Percentiles rank a stretch among this genome's conserved stretches.
phyloP scores from a whole-genome alignment of 2,329 filamentous ascomycete genomes.

The Penicillium hordei region DNA sequence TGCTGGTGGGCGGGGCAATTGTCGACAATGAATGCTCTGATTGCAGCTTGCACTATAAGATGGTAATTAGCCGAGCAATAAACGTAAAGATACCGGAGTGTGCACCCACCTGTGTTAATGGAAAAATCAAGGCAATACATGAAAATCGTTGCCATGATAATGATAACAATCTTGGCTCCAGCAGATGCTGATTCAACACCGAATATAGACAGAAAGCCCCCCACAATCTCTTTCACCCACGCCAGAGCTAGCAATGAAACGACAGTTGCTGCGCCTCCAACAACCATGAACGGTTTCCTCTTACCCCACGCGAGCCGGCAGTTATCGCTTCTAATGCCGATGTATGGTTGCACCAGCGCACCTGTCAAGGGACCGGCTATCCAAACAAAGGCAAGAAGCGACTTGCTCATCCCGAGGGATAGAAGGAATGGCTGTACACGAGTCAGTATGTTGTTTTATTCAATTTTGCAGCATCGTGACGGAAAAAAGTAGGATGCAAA shows the following conservation, averaged over 20 bases:
- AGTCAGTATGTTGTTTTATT: background rate
- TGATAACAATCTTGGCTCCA: constrained; percentile 64
- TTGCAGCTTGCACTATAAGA: constrained; percentile 70
- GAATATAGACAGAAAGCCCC: constrained; percentile 66
- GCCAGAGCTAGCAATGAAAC: constrained; percentile 67
- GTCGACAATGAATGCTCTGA: constrained; percentile 75
- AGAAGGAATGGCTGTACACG: constrained; percentile 65
- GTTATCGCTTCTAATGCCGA: constrained; percentile 78
- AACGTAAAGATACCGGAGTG: background rate
- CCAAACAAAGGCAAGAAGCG: constrained; percentile 80
- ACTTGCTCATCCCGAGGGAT: constrained; percentile 79
- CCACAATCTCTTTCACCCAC: constrained; percentile 72
- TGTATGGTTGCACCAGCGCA: constrained; percentile 76
- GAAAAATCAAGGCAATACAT: constrained; percentile 92
- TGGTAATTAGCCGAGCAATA: constrained; percentile 3
- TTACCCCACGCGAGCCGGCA: constrained; percentile 74
- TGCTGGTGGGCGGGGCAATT: constrained; percentile 91
- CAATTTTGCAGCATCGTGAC: background rate
- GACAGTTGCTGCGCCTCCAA: constrained; percentile 66
- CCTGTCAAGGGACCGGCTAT: constrained; percentile 78
- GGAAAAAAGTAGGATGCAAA: background rate
- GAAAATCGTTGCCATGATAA: constrained; percentile 77
- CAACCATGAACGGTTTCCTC: constrained; percentile 78
- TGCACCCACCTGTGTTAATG: constrained; percentile 83
- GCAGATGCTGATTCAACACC: constrained; percentile 66